These are phyloP conservation scores for Breviolum minutum DNA, from an alignment of 73 alveolate species.

Conservation along the genomic window DNA sequence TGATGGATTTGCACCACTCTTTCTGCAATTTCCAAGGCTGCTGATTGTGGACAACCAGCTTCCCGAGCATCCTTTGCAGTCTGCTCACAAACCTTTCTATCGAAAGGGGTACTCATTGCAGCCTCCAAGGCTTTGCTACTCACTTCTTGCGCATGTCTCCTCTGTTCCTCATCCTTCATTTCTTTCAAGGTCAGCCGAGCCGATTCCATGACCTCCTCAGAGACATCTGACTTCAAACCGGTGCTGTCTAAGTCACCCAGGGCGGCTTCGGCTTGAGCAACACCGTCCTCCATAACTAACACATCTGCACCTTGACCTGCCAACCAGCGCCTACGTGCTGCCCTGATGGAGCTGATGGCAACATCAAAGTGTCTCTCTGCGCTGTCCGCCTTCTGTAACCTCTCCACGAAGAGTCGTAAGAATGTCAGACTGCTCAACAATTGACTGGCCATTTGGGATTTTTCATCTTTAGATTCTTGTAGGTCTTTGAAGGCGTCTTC, in stretches of 20 bases:
- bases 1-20: neutral
- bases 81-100: slow-evolving; percentile 45
- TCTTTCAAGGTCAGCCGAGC: slow-evolving; percentile 1
- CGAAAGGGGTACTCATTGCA: slow-evolving; percentile 1
- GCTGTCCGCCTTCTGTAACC: slow-evolving; percentile 30
- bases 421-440: neutral
- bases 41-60: slow-evolving; percentile 61
- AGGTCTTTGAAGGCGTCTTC: slow-evolving; percentile 42
- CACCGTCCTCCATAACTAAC: neutral
- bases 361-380: slow-evolving; percentile 38
- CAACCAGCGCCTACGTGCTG: slow-evolving; percentile 53
- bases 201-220: slow-evolving; percentile 27
- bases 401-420: slow-evolving; percentile 23
- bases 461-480: slow-evolving; percentile 20
- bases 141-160: neutral
- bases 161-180: neutral
- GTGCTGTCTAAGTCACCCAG: neutral
- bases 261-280: slow-evolving; percentile 39
- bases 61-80: slow-evolving; percentile 10
- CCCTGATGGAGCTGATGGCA: slow-evolving; percentile 17
- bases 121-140: slow-evolving; percentile 42
- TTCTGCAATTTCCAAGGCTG: slow-evolving; percentile 55
- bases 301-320: slow-evolving; percentile 41
- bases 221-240: slow-evolving; percentile 22
- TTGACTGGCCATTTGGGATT: slow-evolving; percentile 41